Evolutionary conservation across 805 yeast genomes (phyloP), one percentile per base, ranked within the genome.

Genomic region (Hanseniaspora lindneri): DNA sequence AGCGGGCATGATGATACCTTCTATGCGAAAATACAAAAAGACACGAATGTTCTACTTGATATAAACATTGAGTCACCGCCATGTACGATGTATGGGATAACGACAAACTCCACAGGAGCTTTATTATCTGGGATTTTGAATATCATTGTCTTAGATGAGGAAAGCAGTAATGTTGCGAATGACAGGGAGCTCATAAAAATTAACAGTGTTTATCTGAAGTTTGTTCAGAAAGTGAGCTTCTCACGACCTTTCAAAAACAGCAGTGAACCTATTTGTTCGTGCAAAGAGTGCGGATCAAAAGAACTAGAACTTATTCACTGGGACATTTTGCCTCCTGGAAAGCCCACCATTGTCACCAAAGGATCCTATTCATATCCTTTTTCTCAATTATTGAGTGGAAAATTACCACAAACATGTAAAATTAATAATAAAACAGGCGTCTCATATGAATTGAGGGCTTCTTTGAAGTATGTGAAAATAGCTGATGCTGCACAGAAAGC

Each of bases 311-410:
- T 92, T 55, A 94, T 95, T 25, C 68, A 79, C 47, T 92, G 99
- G 99, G 86, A 86, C 56, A 81, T 92, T 10, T 70, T 92, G 50
- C 67, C 75, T 4, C 69, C 71, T 27, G 68, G 76, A 0, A 70
- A 77, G 1, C 68, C 73, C n/a, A 75, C 19, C 13, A 17, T 10
- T 14, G 29, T 35, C 3, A 41, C 16, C 6, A 30, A 35, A 16
- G 92, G 89, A 1, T 68, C 72, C 16, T 95, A 92, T 58, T 86
- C 83, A 1, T 92, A 84, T 61, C 99, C 98, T 1, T 89, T 92
- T 60, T 81, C 94, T 19, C 87, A 86, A 61, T 66, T 92, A 35
- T 61, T 92, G 8, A 94, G 96, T 0, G 98, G 99, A 0, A 70
- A 82, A 21, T 63, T 87, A 27, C 96, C 97, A 0, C 85, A 95